Evolutionary conservation across 2,329 filamentous ascomycete genomes (phyloP).

Genomic region (Juglanconis sp.): DNA sequence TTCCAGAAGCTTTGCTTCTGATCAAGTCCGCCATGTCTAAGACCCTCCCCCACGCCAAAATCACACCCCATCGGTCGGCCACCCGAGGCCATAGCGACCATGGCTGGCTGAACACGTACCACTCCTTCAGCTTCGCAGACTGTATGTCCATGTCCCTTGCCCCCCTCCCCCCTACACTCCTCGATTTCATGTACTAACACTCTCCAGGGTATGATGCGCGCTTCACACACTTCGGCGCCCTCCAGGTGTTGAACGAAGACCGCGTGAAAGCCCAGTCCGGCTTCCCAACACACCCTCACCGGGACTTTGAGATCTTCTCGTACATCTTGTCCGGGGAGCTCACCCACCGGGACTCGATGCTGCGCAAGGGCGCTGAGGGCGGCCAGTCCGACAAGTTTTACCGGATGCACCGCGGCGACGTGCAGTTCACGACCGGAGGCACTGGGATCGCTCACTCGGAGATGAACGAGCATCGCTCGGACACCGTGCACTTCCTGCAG

Average conservation of each 20-base stretch:
- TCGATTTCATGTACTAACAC: not conserved
- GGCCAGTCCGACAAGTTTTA: constrained; percentile 61
- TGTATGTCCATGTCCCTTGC: constrained; percentile 29
- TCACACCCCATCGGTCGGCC: constrained; percentile 70
- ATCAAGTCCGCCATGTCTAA: constrained; percentile 57
- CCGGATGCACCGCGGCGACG: constrained; percentile 72
- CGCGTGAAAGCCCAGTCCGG: constrained; percentile 70
- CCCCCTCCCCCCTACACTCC: too few relatives aligned
- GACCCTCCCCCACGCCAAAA: constrained; percentile 64
- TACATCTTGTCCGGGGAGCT: constrained; percentile 84
- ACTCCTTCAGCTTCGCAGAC: constrained; percentile 79
- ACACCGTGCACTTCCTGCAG: constrained; percentile 80
- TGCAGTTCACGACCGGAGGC: constrained; percentile 88
- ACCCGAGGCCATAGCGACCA: constrained; percentile 75
- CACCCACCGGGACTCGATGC: constrained; percentile 84
- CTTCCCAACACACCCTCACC: constrained; percentile 82
- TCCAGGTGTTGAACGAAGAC: constrained; percentile 87
- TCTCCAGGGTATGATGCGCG: constrained; percentile 54
- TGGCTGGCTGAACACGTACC: constrained; percentile 84
- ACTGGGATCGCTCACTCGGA: constrained; percentile 78
- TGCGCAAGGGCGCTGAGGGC: constrained; percentile 64
- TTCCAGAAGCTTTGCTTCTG: too few relatives aligned
- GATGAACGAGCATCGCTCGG: constrained; percentile 69
- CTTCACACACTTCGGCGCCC: constrained; percentile 67
- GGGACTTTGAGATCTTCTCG: constrained; percentile 85